Base-by-base conservation (phyloP, 768 basidiomycete genomes). In the Tulasnella sp. region DNA sequence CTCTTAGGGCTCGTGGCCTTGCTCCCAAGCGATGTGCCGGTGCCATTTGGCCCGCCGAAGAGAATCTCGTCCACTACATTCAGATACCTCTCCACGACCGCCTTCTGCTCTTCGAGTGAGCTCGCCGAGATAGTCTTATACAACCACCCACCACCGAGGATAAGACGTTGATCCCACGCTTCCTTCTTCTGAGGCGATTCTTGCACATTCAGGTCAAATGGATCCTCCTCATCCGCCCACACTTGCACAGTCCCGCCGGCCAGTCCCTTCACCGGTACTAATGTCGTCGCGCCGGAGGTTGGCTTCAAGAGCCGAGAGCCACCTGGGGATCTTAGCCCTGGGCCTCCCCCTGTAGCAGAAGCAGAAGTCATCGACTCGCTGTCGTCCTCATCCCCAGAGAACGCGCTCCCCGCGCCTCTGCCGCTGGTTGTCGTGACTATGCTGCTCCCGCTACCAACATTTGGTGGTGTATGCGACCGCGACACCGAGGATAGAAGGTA, bases 61-160 rank as follows among this genome's bases (percentile, higher is more conserved):
- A 92, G 67, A 2, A 85, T 83, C 60, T 83, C 80, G 64, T 91
- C 89, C 2, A 90, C 88, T n/a, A 82, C 75, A 62, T 87, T 80
- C 60, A 90, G 67, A 68, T 91, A 92, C 49, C 72, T 68, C 38
- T 70, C 68, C 2, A 92, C 78, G 3, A 78, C 76, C 1, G 68
- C 69, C 63, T 78, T 72, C 68, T 90, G 87, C 67, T 75, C 79
- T 63, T 41, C 67, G 58, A 91, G 69, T 29, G 82, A 75, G 19
- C 68, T 70, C 30, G 84, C 70, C 70, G 56, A 89, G 65, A 64
- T 87, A 83, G 65, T 83, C 59, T 71, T 76, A 67, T 92, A 92
- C 55, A 91, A 66, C 87, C 88, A 91, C 4, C 89, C 89, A 27
- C 83, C 83, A 24, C 85, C 85, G 11, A 91, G 74, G 0, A 89